Conservation (phyloP, 768 basidiomycete genomes). For the Lactarius akahatsu region DNA sequence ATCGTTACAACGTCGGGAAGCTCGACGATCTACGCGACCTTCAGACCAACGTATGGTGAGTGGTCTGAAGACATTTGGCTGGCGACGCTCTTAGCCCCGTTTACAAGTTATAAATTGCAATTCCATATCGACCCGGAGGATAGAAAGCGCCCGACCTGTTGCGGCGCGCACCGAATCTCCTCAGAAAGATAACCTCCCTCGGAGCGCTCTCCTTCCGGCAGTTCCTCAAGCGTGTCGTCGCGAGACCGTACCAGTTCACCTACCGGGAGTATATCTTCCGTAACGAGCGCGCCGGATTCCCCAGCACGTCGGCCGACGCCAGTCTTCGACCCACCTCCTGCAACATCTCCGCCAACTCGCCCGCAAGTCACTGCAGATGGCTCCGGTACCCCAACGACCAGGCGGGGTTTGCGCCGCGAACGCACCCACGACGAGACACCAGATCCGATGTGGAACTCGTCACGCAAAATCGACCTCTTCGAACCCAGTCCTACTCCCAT, state of each 20-base stretch:
- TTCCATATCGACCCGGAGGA: conserved; percentile 5
- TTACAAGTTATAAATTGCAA: conserved; percentile 15
- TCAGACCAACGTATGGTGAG: conserved; percentile 15
- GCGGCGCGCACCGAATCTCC: background rate
- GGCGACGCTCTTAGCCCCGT: background rate
- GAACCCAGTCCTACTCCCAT: background rate
- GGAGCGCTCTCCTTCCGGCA: background rate
- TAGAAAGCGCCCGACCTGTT: background rate
- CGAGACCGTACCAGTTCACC: background rate
- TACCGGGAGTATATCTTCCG: background rate
- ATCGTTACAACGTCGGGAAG: conserved; percentile 22
- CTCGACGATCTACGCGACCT: conserved; percentile 21
- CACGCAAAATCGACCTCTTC: background rate
- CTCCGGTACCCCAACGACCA: background rate
- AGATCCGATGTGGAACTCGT: conserved; percentile 19
- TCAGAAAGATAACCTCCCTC: background rate
- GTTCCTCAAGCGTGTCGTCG: background rate
- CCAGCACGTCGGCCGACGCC: background rate
- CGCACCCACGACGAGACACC: conserved; percentile 1
- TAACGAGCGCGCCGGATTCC: background rate
- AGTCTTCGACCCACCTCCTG: background rate
- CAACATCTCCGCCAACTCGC: background rate
- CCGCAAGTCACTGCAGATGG: background rate
- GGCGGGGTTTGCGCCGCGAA: conserved; percentile 15
- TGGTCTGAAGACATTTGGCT: background rate